phyloP scores from a whole-genome alignment of 139 green algal genomes.

The Haematococcus sp. region DNA sequence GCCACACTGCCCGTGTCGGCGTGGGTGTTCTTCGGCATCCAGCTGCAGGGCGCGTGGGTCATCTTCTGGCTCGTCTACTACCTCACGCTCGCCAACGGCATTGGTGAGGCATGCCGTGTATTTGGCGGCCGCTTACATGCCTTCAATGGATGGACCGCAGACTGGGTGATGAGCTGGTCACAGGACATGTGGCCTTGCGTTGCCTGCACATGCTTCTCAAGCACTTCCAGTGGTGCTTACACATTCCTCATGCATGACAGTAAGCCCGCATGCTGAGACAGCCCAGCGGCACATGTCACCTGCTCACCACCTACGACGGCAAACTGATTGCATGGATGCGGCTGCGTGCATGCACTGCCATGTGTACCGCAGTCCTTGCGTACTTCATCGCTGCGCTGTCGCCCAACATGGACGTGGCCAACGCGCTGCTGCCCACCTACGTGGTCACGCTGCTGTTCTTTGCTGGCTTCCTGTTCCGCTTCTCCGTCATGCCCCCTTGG shows the following conservation, averaged over 20 bases:
- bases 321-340: too few relatives aligned
- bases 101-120: slow-evolving; percentile 20
- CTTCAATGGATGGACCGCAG: too few relatives aligned
- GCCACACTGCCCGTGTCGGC: slow-evolving; percentile 1
- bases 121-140: background rate
- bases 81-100: slow-evolving; percentile 36
- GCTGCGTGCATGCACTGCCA: too few relatives aligned
- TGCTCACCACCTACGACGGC: too few relatives aligned
- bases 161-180: background rate
- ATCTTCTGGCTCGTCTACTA: slow-evolving; percentile 58
- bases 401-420: slow-evolving; percentile 62
- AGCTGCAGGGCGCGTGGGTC: slow-evolving; percentile 34
- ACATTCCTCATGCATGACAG: slow-evolving; percentile 9
- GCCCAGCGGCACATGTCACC: too few relatives aligned
- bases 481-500: slow-evolving; percentile 60
- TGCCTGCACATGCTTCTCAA: background rate
- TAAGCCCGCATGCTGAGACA: too few relatives aligned
- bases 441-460: slow-evolving; percentile 63
- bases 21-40: slow-evolving; percentile 22
- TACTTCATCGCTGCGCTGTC: slow-evolving; percentile 73
- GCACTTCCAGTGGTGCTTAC: slow-evolving; percentile 2
- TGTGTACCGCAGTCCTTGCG: slow-evolving; percentile 36
- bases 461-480: slow-evolving; percentile 58
- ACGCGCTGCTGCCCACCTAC: slow-evolving; percentile 57
- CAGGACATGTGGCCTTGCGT: background rate